Evolutionary conservation across 306 rosid species (phyloP).

Genomic region (Acmispon strigosus): DNA sequence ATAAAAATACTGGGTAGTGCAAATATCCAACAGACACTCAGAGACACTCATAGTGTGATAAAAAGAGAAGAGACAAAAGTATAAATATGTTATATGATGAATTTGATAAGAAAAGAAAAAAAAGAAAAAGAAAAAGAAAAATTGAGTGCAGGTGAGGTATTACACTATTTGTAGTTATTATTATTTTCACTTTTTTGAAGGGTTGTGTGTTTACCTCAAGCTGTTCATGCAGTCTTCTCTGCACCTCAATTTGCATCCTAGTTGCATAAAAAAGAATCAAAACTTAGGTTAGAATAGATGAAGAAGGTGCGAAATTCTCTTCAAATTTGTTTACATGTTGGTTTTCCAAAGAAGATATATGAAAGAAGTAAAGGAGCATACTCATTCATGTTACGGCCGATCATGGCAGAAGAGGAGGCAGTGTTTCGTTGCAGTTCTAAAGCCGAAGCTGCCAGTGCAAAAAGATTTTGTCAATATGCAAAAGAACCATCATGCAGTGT

Average conservation of each 20-base stretch:
- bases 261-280: conserved; percentile 33
- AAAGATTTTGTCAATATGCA: conserved; percentile 17
- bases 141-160: too few relatives aligned
- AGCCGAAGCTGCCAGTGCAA: conserved; percentile 57
- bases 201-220: conserved; percentile 60
- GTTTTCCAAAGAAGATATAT: neutral
- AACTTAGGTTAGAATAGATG: neutral
- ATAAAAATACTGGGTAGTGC: too few relatives aligned
- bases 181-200: too few relatives aligned
- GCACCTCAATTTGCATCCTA: conserved; percentile 99
- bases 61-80: too few relatives aligned
- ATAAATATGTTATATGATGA: too few relatives aligned
- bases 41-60: too few relatives aligned
- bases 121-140: too few relatives aligned
- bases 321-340: neutral
- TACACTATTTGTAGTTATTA: too few relatives aligned
- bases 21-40: too few relatives aligned
- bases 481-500: conserved; percentile 19
- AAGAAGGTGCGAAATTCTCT: neutral
- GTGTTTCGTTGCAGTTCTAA: conserved; percentile 79
- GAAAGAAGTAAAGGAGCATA: conserved; percentile 25
- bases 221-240: conserved; percentile 93
- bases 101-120: too few relatives aligned
- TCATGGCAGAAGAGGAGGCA: conserved; percentile 79
- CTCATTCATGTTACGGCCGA: conserved; percentile 96